phyloP scores from a whole-genome alignment of 345 rosid species.

The Garcia nutans region DNA sequence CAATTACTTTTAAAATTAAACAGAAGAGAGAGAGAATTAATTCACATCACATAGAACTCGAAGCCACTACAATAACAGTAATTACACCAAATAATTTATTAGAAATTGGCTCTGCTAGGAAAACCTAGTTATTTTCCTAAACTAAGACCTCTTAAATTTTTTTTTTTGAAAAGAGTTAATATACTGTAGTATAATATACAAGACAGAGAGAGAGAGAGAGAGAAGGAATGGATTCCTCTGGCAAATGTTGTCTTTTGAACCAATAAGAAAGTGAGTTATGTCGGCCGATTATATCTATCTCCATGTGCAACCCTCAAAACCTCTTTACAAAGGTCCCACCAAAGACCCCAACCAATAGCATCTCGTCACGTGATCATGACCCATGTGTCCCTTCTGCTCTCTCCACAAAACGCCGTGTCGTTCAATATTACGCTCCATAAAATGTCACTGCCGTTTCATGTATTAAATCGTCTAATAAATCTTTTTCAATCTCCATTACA shows the following conservation, averaged over 20 bases:
- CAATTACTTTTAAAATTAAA: no score
- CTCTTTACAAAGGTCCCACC: slow-evolving; percentile 31
- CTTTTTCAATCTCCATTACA: slow-evolving; percentile 47
- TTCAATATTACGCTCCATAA: background rate
- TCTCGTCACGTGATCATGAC: slow-evolving; percentile 62
- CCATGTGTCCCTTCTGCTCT: slow-evolving; percentile 51
- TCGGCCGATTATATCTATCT: background rate
- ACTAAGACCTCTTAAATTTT: background rate
- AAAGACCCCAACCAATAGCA: slow-evolving; percentile 25
- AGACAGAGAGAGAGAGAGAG: background rate
- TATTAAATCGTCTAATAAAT: slow-evolving; percentile 45
- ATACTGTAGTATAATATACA: background rate
- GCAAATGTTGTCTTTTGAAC: slow-evolving; percentile 28
- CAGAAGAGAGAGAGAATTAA: no score
- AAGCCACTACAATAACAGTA: background rate
- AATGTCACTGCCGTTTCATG: slow-evolving; percentile 43
- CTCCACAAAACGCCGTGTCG: slow-evolving; percentile 12
- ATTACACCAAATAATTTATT: background rate
- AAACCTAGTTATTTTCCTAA: slow-evolving; percentile 9
- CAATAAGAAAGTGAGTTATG: slow-evolving; percentile 28
- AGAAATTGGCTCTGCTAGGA: background rate
- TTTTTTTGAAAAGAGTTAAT: no score
- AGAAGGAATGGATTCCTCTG: slow-evolving; percentile 34
- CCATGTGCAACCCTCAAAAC: slow-evolving; percentile 34
- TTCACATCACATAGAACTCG: background rate